Conservation (phyloP, 2,329 filamentous ascomycete species). For the Pleurostoma richardsiae region DNA sequence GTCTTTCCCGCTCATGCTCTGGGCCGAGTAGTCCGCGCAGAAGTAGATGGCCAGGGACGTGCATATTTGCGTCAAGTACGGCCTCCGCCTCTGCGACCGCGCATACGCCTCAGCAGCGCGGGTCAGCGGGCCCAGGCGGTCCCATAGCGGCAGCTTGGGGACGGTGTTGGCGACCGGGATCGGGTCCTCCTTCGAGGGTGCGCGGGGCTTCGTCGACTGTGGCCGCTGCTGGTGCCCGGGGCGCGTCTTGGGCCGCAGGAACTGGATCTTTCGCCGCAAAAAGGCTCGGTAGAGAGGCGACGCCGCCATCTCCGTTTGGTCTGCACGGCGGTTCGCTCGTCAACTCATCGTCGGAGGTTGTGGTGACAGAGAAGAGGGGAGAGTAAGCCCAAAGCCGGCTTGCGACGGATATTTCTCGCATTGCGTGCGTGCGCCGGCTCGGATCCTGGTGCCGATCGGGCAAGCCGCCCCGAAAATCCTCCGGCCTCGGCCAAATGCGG, state of each 20-base stretch:
- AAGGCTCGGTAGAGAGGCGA: constrained; percentile 15
- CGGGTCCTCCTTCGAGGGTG: constrained; percentile 18
- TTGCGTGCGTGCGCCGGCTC: too few species aligned
- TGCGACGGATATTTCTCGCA: too few species aligned
- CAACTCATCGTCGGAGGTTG: too few species aligned
- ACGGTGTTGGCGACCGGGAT: constrained; percentile 38
- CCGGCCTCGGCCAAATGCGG: too few species aligned
- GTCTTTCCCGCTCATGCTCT: constrained; percentile 56
- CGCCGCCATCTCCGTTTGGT: constrained; percentile 11
- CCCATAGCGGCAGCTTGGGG: constrained; percentile 43
- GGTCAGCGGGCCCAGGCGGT: constrained; percentile 53
- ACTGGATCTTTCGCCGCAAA: constrained; percentile 19
- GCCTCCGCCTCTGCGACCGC: constrained; percentile 64
- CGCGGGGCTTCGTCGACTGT: constrained; percentile 16
- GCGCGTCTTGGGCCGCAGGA: constrained; percentile 11
- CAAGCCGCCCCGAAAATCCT: too few species aligned
- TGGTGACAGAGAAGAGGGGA: too few species aligned
- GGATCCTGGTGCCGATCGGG: too few species aligned
- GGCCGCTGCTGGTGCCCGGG: constrained; percentile 16
- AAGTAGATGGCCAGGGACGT: constrained; percentile 76
- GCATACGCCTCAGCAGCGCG: constrained; percentile 56
- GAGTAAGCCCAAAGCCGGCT: too few species aligned
- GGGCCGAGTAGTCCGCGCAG: constrained; percentile 71
- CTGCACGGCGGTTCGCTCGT: too few species aligned
- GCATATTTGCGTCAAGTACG: constrained; percentile 74